phyloP scores from a whole-genome alignment of 2,329 filamentous ascomycete genomes.

The Geoglossum cookeanum region DNA sequence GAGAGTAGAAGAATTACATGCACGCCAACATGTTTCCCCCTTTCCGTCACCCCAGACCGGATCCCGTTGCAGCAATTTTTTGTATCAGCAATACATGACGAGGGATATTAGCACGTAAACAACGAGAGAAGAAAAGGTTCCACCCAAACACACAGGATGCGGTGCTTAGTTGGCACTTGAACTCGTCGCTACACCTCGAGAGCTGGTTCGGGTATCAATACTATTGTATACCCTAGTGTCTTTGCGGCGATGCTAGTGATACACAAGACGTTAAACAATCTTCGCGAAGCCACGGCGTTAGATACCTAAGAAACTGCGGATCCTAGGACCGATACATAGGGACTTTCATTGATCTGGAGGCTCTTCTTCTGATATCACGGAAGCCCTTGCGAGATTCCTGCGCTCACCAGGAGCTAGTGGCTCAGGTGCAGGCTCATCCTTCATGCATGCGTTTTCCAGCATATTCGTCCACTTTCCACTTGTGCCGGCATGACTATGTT shows the following conservation, averaged over 20 bases:
- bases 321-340: not conserved
- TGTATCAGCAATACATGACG: not conserved
- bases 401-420: not conserved
- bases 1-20: too few species aligned
- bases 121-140: not conserved
- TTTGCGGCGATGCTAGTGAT: not conserved
- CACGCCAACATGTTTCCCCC: too few species aligned
- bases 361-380: slow-evolving; percentile 1
- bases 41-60: not conserved
- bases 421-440: slow-evolving; percentile 51
- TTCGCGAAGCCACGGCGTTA: not conserved
- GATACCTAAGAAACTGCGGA: not conserved
- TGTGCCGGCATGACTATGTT: slow-evolving; percentile 89
- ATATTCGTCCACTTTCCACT: slow-evolving; percentile 99
- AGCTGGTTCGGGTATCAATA: not conserved
- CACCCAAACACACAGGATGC: not conserved
- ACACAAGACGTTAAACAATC: not conserved
- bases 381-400: not conserved
- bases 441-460: slow-evolving; percentile 91
- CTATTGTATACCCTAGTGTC: not conserved
- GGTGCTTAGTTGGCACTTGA: not conserved
- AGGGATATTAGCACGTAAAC: not conserved
- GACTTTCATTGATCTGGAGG: slow-evolving; percentile 1
- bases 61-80: not conserved
- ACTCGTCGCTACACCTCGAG: not conserved